Evolutionary conservation across 257 asterid species (phyloP).

Genomic region (Handroanthus guayacan): DNA sequence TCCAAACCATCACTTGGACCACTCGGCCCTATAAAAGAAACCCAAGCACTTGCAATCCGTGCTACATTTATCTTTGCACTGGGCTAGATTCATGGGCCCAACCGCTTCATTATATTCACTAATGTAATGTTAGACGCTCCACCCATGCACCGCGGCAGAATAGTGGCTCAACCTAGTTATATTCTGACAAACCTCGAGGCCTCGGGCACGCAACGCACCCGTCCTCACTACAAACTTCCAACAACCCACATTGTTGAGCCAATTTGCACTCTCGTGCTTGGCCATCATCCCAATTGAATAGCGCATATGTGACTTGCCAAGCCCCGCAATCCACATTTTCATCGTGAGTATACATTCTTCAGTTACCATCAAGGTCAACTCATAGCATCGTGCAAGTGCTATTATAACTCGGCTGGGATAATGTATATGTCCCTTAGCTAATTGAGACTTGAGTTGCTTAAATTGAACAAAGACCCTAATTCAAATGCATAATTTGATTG

Average conservation of each 20-base stretch:
- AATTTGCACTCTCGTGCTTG: too few species aligned
- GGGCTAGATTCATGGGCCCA: slow-evolving; percentile 39
- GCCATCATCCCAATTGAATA: too few species aligned
- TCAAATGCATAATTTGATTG: slow-evolving; percentile 43
- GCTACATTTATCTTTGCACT: slow-evolving; percentile 39
- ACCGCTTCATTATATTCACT: slow-evolving; percentile 44
- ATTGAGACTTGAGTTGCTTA: slow-evolving; percentile 36
- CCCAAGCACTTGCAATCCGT: slow-evolving; percentile 51
- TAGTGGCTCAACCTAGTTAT: slow-evolving; percentile 54
- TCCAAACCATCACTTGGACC: slow-evolving; percentile 43
- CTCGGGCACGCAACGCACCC: slow-evolving; percentile 61
- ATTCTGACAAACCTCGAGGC: slow-evolving; percentile 49
- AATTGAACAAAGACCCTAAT: slow-evolving; percentile 42
- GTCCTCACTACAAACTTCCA: slow-evolving; percentile 48
- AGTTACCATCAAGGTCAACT: slow-evolving; percentile 54
- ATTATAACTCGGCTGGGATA: slow-evolving; percentile 55
- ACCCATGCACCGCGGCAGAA: slow-evolving; percentile 43
- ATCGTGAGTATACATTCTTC: slow-evolving; percentile 48
- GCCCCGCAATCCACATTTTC: slow-evolving; percentile 51
- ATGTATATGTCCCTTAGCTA: slow-evolving; percentile 35
- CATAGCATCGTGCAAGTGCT: slow-evolving; percentile 50
- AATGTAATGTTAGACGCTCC: slow-evolving; percentile 26
- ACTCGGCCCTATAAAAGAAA: slow-evolving; percentile 36
- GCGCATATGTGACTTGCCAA: slow-evolving; percentile 41
- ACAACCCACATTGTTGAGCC: slow-evolving; percentile 49